Conservation (phyloP, 1,284 basidiomycete species). For the Cutaneotrichosporon sp. region DNA sequence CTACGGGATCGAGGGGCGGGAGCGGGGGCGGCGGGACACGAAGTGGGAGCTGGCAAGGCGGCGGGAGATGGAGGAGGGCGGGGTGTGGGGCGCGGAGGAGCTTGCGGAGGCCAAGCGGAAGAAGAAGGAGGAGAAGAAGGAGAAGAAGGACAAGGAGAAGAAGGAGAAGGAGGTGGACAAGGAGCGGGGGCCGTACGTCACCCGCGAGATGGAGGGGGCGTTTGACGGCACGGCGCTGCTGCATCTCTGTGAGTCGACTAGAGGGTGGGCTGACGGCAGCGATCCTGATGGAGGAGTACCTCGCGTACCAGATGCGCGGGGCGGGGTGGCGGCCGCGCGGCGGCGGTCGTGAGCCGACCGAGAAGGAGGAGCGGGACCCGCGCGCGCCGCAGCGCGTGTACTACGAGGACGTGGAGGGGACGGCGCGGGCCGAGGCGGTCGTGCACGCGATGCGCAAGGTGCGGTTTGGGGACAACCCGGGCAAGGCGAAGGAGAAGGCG, state of each 20-base stretch:
- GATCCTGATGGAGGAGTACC: slow-evolving; percentile 35
- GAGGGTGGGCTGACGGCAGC: slow-evolving; percentile 22
- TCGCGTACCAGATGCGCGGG: slow-evolving; percentile 22
- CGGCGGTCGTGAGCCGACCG: too few relatives aligned
- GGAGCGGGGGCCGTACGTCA: slow-evolving; percentile 6
- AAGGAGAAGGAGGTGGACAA: background rate
- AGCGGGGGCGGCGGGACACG: background rate
- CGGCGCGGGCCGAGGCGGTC: background rate
- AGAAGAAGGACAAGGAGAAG: too few relatives aligned
- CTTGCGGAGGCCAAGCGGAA: background rate
- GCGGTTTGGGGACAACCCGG: background rate
- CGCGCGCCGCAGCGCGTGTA: background rate
- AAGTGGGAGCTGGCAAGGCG: background rate
- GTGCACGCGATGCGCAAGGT: background rate
- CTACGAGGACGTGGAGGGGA: background rate
- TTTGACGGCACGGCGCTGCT: slow-evolving; percentile 40
- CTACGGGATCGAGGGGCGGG: background rate
- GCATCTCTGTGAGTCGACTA: slow-evolving; percentile 37
- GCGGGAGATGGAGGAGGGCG: background rate
- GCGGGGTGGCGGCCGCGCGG: too few relatives aligned
- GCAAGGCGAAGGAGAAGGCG: background rate
- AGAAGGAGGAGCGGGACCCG: background rate
- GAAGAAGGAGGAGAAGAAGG: too few relatives aligned
- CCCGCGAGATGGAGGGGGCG: slow-evolving; percentile 37
- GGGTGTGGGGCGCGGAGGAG: background rate